A percentile compares a stretch with the other conserved stretches of the same genome.
phyloP scores from a whole-genome alignment of 2,329 filamentous ascomycete genomes.

The Magnaporthiopsis rhizophila region DNA sequence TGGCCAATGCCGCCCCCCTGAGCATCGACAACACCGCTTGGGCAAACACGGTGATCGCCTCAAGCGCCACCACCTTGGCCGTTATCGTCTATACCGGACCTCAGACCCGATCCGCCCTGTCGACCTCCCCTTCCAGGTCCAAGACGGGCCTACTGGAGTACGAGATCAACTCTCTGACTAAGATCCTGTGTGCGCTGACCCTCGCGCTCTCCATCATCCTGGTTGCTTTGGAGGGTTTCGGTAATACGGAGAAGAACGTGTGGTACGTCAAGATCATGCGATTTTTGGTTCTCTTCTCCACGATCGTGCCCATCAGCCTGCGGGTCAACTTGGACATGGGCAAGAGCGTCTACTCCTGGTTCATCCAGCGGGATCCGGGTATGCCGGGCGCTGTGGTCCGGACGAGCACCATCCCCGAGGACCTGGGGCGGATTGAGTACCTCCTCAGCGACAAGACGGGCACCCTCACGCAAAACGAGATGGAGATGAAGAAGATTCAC shows the following conservation, averaged over 20 bases:
- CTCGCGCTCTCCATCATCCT: conserved; percentile 78
- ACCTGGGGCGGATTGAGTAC: conserved; percentile 92
- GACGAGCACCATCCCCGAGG: conserved; percentile 95
- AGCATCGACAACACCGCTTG: conserved; percentile 97
- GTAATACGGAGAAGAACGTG: conserved; percentile 52
- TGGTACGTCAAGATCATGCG: conserved; percentile 99
- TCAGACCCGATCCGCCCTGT: conserved; percentile 88
- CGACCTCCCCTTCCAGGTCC: conserved; percentile 82
- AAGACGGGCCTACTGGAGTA: conserved; percentile 91
- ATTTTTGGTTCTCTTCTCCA: conserved; percentile 98
- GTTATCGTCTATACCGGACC: conserved; percentile 92
- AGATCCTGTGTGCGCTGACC: conserved; percentile 87
- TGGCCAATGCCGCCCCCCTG: conserved; percentile 58
- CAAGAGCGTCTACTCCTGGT: conserved; percentile 91
- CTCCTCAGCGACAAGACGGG: conserved; percentile 95
- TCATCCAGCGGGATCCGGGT: conserved; percentile 84
- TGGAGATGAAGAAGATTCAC: conserved; percentile 98
- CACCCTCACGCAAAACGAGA: conserved; percentile 95
- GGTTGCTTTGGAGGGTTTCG: conserved; percentile 79
- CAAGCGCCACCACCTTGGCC: conserved; percentile 79
- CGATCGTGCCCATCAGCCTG: conserved; percentile 93
- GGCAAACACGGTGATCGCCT: conserved; percentile 96
- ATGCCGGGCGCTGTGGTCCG: conserved; percentile 90
- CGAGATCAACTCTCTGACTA: conserved; percentile 95
- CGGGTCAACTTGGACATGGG: conserved; percentile 96